A percentile compares a stretch with the other conserved stretches of the same genome.
These are phyloP conservation scores for Globisporangium emineosum DNA, from an alignment of 352 stramenopile species.

Conservation along the genomic window DNA sequence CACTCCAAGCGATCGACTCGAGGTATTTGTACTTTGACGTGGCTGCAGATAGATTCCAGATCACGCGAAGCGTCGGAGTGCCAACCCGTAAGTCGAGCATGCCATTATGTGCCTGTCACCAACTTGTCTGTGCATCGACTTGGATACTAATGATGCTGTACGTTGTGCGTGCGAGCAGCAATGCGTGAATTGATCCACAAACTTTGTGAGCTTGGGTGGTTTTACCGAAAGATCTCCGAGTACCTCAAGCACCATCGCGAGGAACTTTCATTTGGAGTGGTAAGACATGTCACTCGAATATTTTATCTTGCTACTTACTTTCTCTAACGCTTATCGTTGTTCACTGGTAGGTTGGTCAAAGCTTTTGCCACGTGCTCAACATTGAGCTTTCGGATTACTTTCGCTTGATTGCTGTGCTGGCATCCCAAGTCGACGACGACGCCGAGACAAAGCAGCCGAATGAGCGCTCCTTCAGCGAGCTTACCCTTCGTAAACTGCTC, in stretches of 20 bases:
- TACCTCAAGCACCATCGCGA: conserved; percentile 79
- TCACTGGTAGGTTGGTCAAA: conserved; percentile 65
- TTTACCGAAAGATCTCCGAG: conserved; percentile 82
- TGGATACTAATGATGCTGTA: background rate
- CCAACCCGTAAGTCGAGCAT: conserved; percentile 58
- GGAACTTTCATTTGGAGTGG: conserved; percentile 71
- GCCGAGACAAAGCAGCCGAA: conserved; percentile 51
- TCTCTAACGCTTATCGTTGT: conserved; percentile 4
- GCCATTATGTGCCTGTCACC: background rate
- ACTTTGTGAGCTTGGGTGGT: conserved; percentile 87
- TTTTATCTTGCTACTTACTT: background rate
- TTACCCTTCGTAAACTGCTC: conserved; percentile 87
- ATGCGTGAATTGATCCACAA: conserved; percentile 84
- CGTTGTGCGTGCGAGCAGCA: conserved; percentile 28
- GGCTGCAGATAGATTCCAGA: conserved; percentile 73
- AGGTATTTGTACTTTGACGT: conserved; percentile 85
- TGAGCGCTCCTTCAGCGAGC: conserved; percentile 37
- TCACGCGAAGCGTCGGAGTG: conserved; percentile 69
- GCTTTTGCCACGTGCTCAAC: conserved; percentile 89
- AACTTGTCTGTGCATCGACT: background rate
- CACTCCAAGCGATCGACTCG: conserved; percentile 92
- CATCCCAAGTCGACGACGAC: conserved; percentile 87
- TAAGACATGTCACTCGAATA: conserved; percentile 14
- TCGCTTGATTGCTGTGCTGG: conserved; percentile 90
- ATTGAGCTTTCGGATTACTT: conserved; percentile 92